These are phyloP conservation scores for Calonectria hawksworthii DNA, from an alignment of 2,329 filamentous ascomycete genomes.

Conservation along the genomic window DNA sequence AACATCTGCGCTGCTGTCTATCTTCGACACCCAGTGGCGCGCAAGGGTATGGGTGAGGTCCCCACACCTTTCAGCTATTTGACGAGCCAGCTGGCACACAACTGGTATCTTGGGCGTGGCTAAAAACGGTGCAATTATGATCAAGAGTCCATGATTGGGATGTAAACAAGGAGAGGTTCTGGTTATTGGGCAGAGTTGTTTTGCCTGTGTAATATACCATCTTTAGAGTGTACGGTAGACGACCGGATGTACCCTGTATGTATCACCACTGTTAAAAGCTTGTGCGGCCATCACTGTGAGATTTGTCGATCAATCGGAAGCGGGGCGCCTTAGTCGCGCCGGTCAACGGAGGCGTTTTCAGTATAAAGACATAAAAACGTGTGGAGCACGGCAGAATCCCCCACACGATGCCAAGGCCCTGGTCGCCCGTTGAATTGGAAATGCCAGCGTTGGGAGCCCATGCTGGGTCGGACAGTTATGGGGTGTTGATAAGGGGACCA, in stretches of 20 bases:
- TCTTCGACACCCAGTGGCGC: slow-evolving; percentile 90
- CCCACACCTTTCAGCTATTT: slow-evolving; percentile 83
- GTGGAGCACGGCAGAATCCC: slow-evolving; percentile 15
- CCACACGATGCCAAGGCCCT: neutral
- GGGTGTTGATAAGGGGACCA: slow-evolving; percentile 8
- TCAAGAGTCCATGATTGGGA: slow-evolving; percentile 25
- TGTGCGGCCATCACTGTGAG: slow-evolving; percentile 24
- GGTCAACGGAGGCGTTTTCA: neutral
- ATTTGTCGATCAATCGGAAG: neutral
- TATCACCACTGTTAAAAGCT: slow-evolving; percentile 46
- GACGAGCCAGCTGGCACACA: slow-evolving; percentile 86
- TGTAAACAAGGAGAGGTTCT: slow-evolving; percentile 33
- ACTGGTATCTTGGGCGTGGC: slow-evolving; percentile 91
- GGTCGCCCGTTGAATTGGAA: neutral
- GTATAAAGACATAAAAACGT: neutral
- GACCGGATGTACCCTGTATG: slow-evolving; percentile 47
- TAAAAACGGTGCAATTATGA: slow-evolving; percentile 55
- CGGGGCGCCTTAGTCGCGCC: neutral
- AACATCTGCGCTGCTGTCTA: slow-evolving; percentile 97
- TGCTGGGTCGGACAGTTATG: neutral
- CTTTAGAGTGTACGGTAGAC: slow-evolving; percentile 49
- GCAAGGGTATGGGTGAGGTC: slow-evolving; percentile 84
- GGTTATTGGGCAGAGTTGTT: slow-evolving; percentile 35
- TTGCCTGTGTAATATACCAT: slow-evolving; percentile 50
- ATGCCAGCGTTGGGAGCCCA: neutral